Evolutionary conservation across 345 rosid species (phyloP).

Genomic region (Citrus glauca): DNA sequence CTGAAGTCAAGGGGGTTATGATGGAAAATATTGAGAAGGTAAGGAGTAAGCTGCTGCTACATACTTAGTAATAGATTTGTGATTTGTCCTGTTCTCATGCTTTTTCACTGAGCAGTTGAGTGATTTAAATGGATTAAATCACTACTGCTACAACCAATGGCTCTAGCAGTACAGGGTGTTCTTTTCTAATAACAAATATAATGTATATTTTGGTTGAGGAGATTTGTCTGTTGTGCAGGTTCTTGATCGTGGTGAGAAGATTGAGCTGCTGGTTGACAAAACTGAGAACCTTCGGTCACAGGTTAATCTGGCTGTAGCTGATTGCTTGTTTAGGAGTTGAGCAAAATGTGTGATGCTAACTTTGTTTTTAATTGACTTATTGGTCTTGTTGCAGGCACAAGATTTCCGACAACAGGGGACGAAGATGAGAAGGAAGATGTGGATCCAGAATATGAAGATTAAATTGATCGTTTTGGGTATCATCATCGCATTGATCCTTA

Average conservation of each 20-base stretch:
- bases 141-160: no score
- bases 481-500: slow-evolving; percentile 54
- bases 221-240: slow-evolving; percentile 42
- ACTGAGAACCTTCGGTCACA: slow-evolving; percentile 97
- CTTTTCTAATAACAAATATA: neutral
- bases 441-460: slow-evolving; percentile 92
- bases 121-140: neutral
- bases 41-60: slow-evolving; percentile 1
- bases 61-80: neutral
- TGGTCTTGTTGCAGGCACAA: slow-evolving; percentile 59
- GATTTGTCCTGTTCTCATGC: neutral
- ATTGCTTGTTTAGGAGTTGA: neutral
- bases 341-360: neutral
- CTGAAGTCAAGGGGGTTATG: slow-evolving; percentile 99
- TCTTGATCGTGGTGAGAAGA: slow-evolving; percentile 99
- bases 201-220: neutral
- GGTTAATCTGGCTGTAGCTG: slow-evolving; percentile 38
- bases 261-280: slow-evolving; percentile 96
- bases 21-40: slow-evolving; percentile 99
- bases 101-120: neutral
- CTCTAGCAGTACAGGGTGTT: neutral
- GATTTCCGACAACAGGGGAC: slow-evolving; percentile 91
- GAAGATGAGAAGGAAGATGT: slow-evolving; percentile 85
- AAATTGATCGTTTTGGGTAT: slow-evolving; percentile 77
- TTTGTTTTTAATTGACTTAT: neutral